phyloP scores from a whole-genome alignment of 169 alveolate genomes.

The Eimeria necatrix region DNA sequence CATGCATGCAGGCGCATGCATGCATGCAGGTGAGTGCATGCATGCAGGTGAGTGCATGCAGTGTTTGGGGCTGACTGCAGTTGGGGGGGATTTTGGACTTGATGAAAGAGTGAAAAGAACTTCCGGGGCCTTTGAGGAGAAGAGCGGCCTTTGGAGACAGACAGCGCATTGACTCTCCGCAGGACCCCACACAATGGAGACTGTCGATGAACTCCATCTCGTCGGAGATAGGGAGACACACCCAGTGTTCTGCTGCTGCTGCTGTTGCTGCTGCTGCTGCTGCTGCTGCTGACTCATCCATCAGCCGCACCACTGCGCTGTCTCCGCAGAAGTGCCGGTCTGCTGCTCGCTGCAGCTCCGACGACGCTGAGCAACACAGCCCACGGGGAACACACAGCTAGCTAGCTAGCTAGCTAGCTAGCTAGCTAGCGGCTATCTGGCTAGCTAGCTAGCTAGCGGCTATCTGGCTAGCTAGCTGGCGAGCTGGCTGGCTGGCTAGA shows the following conservation, averaged over 20 bases:
- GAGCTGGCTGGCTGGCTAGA: too few relatives aligned
- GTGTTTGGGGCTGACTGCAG: conserved; percentile 48
- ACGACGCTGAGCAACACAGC: background rate
- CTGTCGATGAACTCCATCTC: background rate
- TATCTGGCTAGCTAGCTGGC: too few relatives aligned
- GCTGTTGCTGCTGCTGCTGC: too few relatives aligned
- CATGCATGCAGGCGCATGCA: too few relatives aligned
- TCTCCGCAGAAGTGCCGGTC: conserved; percentile 3
- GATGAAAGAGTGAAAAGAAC: background rate
- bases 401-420: background rate
- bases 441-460: too few relatives aligned
- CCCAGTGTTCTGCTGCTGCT: too few relatives aligned
- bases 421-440: too few relatives aligned
- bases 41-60: too few relatives aligned
- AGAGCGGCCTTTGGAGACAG: background rate
- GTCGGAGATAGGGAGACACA: background rate
- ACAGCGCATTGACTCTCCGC: background rate
- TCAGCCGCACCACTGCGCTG: background rate
- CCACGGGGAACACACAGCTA: background rate
- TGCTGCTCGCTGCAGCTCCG: background rate
- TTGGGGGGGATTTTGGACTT: background rate
- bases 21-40: too few relatives aligned
- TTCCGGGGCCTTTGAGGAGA: background rate
- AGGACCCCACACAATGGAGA: background rate
- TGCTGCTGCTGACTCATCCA: background rate